Evolutionary conservation across 169 alveolate species (phyloP).

Genomic region (Cryptosporidium viatorum): DNA sequence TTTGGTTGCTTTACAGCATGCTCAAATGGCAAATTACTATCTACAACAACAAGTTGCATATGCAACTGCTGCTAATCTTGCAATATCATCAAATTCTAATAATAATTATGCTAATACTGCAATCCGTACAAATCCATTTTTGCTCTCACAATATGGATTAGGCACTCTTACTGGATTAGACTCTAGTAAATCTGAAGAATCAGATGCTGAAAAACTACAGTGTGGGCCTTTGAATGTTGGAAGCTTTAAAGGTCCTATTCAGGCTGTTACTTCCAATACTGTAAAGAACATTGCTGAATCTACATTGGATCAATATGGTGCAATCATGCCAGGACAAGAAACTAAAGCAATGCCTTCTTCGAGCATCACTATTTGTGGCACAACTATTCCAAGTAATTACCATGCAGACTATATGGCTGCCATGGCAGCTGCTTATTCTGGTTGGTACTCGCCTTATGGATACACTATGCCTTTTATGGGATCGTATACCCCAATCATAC

Average conservation of each 20-base stretch:
- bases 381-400: slow-evolving; percentile 34
- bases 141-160: slow-evolving; percentile 18
- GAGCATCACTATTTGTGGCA: slow-evolving; percentile 32
- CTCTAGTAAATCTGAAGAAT: slow-evolving; percentile 26
- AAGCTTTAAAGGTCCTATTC: not conserved
- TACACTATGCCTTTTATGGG: slow-evolving; percentile 72
- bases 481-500: slow-evolving; percentile 36
- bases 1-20: slow-evolving; percentile 60
- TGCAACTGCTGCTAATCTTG: slow-evolving; percentile 70
- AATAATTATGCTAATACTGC: not conserved
- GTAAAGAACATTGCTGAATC: slow-evolving; percentile 32
- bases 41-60: slow-evolving; percentile 62
- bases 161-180: slow-evolving; percentile 21
- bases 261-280: not conserved
- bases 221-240: not conserved
- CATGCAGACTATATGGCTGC: slow-evolving; percentile 70
- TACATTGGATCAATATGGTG: slow-evolving; percentile 60
- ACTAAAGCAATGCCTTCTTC: slow-evolving; percentile 73
- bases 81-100: slow-evolving; percentile 26
- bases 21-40: slow-evolving; percentile 70
- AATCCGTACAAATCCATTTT: slow-evolving; percentile 32
- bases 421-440: slow-evolving; percentile 67
- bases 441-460: slow-evolving; percentile 73
- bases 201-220: slow-evolving; percentile 13
- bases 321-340: slow-evolving; percentile 58